These are phyloP conservation scores for Aspergillus pseudoterreus DNA, from an alignment of 2,329 filamentous ascomycete species.

Conservation along the genomic window DNA sequence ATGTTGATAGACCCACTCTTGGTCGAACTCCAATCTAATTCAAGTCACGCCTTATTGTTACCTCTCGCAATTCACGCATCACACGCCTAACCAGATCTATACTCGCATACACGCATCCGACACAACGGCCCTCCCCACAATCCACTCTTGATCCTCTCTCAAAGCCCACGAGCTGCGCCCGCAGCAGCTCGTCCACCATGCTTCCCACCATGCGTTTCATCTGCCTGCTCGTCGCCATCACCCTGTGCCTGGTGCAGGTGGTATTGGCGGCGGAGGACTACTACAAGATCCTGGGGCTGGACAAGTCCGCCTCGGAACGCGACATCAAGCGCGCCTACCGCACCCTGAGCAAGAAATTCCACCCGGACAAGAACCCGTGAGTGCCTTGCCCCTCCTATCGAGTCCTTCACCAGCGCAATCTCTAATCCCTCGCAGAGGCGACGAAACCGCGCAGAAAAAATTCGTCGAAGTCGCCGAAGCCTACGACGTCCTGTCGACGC, in stretches of 20 bases:
- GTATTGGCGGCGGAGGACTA: constrained; percentile 44
- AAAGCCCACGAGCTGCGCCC: constrained; percentile 12
- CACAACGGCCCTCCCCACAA: background rate
- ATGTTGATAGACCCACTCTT: no score
- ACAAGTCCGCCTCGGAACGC: constrained; percentile 73
- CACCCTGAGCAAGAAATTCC: constrained; percentile 87
- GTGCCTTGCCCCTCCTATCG: constrained; percentile 28
- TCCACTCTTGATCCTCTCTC: background rate
- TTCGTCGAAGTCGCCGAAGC: constrained; percentile 94
- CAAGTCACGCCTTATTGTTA: background rate
- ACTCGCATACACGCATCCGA: background rate
- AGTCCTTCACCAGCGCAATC: background rate
- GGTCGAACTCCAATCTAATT: background rate
- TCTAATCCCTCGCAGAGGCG: constrained; percentile 53
- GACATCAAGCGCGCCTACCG: constrained; percentile 94
- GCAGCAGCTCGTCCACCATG: constrained; percentile 13
- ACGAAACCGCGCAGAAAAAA: constrained; percentile 77
- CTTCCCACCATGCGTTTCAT: constrained; percentile 31
- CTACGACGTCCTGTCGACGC: constrained; percentile 83
- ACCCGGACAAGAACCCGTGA: constrained; percentile 97
- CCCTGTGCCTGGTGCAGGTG: constrained; percentile 36
- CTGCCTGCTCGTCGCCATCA: constrained; percentile 29
- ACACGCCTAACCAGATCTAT: background rate
- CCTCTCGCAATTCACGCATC: background rate
- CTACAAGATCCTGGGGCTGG: constrained; percentile 72